Evolutionary conservation across 2,329 filamentous ascomycete species (phyloP), one percentile per base, ranked within the genome.

Genomic region (Hawksworthiomyces lignivorus): DNA sequence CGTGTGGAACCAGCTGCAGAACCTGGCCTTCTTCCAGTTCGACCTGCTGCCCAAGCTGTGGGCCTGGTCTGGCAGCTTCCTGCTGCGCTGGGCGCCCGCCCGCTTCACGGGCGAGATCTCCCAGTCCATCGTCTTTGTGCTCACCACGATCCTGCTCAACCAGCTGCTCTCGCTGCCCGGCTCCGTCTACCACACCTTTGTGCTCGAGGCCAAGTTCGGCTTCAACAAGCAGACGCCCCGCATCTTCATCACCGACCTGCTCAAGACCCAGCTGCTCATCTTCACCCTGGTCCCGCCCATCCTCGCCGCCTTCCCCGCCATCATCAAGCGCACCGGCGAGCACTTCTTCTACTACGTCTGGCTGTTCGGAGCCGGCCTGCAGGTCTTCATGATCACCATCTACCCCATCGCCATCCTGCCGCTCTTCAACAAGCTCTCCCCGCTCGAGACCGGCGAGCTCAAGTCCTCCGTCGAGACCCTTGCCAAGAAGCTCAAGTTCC

Each of bases 301-400:
- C 53, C 84, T 96, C 49, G 85, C 87, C 51, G 92, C 82, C 31
- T 94, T 98, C 71, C 76, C 97, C 56, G 79, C 85, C 62, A 98
- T 98, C 59, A 84, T 98, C 56, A 83, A 95, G 65, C 86, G 84
- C 68, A 96, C 94, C 11, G 92, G 92, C 51, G 86, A 84, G 59
- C 78, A 82, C 59, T 98, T 98, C 74, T 96, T 97, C 73, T 94
- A 94, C 69, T 98, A 96, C 62, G 79, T 98, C 44, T 98, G 90
- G 89, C 67, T 92, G 46, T 97, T 98, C 57, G 83, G 85, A 53
- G 80, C 94, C 47, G 82, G 77, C 44, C 78, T 98, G 30, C 92
- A 97, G 67, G 74, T 97, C 49, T 90, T 92, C 62, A 89, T 87
- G 67, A 95, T 96, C 56, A 95, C 92, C 34, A 84, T 96, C 60